Conservation (phyloP, 495 filamentous ascomycete genomes). For the Neurospora sp. region DNA sequence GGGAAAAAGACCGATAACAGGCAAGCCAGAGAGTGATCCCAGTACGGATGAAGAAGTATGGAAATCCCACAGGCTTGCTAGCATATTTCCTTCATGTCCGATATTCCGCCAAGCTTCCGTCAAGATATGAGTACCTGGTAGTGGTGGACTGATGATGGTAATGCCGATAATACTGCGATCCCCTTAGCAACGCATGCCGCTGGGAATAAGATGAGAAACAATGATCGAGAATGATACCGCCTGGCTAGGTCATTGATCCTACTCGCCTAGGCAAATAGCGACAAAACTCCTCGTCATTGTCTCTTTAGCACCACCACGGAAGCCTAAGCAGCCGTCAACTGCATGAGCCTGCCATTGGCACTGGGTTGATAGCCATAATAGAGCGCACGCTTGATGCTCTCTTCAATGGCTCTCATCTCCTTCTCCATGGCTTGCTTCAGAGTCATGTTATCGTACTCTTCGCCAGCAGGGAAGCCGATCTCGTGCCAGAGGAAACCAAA, state of each 20-base stretch:
- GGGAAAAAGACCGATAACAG: background rate
- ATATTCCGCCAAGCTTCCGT: background rate
- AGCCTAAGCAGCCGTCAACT: background rate
- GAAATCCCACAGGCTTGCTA: background rate
- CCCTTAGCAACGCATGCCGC: background rate
- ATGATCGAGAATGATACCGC: background rate
- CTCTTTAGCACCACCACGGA: background rate
- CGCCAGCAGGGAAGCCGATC: conserved; percentile 18
- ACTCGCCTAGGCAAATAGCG: too few species aligned
- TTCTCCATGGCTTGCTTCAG: conserved; percentile 20
- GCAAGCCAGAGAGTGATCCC: background rate
- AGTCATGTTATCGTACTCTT: conserved; percentile 21
- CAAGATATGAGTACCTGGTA: background rate
- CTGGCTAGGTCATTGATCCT: too few species aligned
- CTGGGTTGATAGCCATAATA: background rate
- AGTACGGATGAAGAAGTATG: background rate
- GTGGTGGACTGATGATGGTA: background rate
- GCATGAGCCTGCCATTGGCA: background rate
- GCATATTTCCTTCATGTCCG: background rate
- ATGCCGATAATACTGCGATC: background rate
- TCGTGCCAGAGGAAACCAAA: conserved; percentile 38
- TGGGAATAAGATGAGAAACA: background rate
- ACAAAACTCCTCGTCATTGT: background rate
- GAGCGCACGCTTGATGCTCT: conserved; percentile 23
- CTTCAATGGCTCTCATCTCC: conserved; percentile 34